Percentiles rank a stretch among this genome's conserved stretches.
Evolutionary conservation across 176 grass and related monocot genomes (phyloP).

Genomic region (Rhynchospora breviuscula): DNA sequence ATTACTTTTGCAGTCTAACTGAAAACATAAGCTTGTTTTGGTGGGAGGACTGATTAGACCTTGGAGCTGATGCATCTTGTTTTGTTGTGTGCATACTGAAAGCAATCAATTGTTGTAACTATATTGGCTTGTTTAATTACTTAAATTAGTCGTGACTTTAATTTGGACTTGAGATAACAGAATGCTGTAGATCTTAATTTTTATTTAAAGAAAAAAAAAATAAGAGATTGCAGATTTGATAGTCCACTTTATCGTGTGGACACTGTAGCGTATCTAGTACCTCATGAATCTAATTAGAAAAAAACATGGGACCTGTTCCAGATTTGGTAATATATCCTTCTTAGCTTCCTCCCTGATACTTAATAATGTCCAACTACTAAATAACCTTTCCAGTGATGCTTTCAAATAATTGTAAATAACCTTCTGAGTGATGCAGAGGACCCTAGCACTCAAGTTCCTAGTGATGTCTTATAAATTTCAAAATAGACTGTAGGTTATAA

Average conservation of each 20-base stretch:
- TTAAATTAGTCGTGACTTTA: background rate
- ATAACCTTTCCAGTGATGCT: too few relatives aligned
- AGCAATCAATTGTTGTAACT: background rate
- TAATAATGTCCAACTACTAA: too few relatives aligned
- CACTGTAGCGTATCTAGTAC: too few relatives aligned
- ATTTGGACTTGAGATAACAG: background rate
- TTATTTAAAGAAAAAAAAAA: background rate
- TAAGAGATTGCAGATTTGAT: background rate
- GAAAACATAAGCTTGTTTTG: background rate
- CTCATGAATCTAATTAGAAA: too few relatives aligned
- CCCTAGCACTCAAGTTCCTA: too few relatives aligned
- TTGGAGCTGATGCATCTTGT: background rate
- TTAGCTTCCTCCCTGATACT: too few relatives aligned
- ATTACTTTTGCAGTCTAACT: background rate
- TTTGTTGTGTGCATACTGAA: constrained; percentile 7
- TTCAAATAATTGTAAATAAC: too few relatives aligned
- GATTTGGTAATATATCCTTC: too few relatives aligned
- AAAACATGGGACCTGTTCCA: too few relatives aligned
- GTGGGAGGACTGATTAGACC: background rate
- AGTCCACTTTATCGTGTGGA: background rate
- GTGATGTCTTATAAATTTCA: too few relatives aligned
- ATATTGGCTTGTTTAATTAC: background rate
- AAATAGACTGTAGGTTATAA: too few relatives aligned
- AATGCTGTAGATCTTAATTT: background rate
- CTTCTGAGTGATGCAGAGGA: too few relatives aligned